These are phyloP conservation scores for Cutaneotrichosporon curvatum DNA, from an alignment of 1,284 basidiomycete genomes.

Conservation along the genomic window DNA sequence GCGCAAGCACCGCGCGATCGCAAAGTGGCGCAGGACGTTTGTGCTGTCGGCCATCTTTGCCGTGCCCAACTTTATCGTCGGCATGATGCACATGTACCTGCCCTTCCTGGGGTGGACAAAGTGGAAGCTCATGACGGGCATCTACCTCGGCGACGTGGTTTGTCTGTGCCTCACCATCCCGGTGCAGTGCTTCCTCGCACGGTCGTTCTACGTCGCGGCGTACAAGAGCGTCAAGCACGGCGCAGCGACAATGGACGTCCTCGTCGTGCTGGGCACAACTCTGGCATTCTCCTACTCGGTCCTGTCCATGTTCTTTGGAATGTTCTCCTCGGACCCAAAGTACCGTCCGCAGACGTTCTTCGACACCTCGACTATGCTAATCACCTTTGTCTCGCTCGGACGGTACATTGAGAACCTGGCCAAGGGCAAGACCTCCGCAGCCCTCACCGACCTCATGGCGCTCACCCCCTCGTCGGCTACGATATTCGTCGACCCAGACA, in stretches of 20 bases:
- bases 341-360: conserved; percentile 88
- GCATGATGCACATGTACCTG: conserved; percentile 70
- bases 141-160: conserved; percentile 80
- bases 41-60: conserved; percentile 70
- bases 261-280: conserved; percentile 90
- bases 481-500: conserved; percentile 62
- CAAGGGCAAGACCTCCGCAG: conserved; percentile 94
- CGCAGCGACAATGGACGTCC: conserved; percentile 81
- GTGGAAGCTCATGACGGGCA: conserved; percentile 52
- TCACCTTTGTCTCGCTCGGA: conserved; percentile 93
- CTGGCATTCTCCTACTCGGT: conserved; percentile 89
- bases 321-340: conserved; percentile 53
- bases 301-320: conserved; percentile 60
- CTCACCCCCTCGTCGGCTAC: conserved; percentile 91
- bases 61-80: conserved; percentile 83
- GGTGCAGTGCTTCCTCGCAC: conserved; percentile 86
- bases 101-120: conserved; percentile 45
- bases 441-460: conserved; percentile 90
- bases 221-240: conserved; percentile 86
- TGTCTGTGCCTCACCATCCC: conserved; percentile 79
- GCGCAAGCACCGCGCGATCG: conserved; percentile 82
- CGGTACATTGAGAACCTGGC: conserved; percentile 94
- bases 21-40: conserved; percentile 81
- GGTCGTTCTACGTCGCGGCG: conserved; percentile 79
- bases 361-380: conserved; percentile 97